phyloP scores from a whole-genome alignment of 2,329 filamentous ascomycete genomes.

The Pseudogymnoascus sp. region DNA sequence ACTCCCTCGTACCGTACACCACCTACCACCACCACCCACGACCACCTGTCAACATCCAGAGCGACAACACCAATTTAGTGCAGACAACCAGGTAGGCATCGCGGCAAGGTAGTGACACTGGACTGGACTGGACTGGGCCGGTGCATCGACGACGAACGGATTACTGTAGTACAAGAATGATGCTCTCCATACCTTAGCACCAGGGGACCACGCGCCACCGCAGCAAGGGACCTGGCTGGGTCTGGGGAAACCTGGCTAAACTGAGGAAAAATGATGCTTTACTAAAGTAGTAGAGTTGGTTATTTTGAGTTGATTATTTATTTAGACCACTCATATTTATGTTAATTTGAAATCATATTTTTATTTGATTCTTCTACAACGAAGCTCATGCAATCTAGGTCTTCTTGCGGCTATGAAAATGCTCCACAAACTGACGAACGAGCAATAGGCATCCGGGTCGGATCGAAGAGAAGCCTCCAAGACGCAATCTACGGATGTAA shows the following conservation, averaged over 20 bases:
- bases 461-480: not conserved
- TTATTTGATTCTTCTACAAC: not conserved
- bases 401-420: not conserved
- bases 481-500: not conserved
- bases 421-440: not conserved
- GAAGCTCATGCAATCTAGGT: conserved; percentile 4
- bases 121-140: not conserved
- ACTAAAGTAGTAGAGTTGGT: not conserved
- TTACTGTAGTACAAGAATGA: not conserved
- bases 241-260: not conserved
- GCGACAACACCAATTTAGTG: not conserved
- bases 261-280: not conserved
- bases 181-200: not conserved
- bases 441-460: not conserved
- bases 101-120: not conserved
- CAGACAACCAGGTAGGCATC: not conserved
- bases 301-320: not conserved
- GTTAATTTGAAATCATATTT: not conserved
- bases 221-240: not conserved
- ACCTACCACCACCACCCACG: not conserved
- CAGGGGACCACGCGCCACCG: not conserved
- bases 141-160: not conserved
- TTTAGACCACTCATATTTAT: not conserved
- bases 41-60: not conserved
- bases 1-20: not conserved